A percentile compares a stretch with the other conserved stretches of the same genome.
Evolutionary conservation across 1,139 yeast species (phyloP).

Genomic region (Yamadazyma taylorii): DNA sequence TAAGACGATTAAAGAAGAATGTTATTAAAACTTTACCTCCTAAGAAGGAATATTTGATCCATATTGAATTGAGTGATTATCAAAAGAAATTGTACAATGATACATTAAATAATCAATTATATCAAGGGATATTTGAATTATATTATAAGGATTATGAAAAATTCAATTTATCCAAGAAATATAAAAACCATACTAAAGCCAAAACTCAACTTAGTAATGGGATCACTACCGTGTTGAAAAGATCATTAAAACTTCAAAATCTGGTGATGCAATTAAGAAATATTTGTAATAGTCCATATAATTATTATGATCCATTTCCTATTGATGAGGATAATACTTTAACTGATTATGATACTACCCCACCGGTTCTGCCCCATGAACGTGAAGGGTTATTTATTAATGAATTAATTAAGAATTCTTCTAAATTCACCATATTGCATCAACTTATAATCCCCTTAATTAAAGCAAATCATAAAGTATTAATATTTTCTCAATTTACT

Average conservation of each 20-base stretch:
- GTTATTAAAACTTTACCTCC: constrained; percentile 74
- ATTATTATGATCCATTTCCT: constrained; percentile 77
- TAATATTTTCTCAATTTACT: constrained; percentile 85
- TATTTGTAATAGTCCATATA: constrained; percentile 81
- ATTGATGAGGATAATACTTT: constrained; percentile 20
- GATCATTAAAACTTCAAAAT: constrained; percentile 50
- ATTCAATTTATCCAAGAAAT: constrained; percentile 11
- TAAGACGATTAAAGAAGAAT: constrained; percentile 75
- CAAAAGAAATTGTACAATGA: constrained; percentile 68
- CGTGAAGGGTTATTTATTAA: constrained; percentile 26
- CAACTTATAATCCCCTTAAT: constrained; percentile 57
- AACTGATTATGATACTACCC: constrained; percentile 25
- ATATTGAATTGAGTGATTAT: constrained; percentile 60
- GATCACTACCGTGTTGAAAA: constrained; percentile 21
- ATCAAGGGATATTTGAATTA: constrained; percentile 27
- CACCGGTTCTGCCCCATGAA: constrained; percentile 11
- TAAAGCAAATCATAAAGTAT: constrained; percentile 56
- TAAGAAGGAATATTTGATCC: constrained; percentile 83
- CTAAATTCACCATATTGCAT: constrained; percentile 69
- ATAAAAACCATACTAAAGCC: constrained; percentile 8
- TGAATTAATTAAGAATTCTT: constrained; percentile 49
- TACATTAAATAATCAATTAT: constrained; percentile 51
- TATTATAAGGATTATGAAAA: constrained; percentile 18
- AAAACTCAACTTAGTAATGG: constrained; percentile 8
- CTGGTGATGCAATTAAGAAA: constrained; percentile 80